These are phyloP conservation scores for Populus trichocarpa DNA, from an alignment of 441 rosid species.

Conservation along the genomic window DNA sequence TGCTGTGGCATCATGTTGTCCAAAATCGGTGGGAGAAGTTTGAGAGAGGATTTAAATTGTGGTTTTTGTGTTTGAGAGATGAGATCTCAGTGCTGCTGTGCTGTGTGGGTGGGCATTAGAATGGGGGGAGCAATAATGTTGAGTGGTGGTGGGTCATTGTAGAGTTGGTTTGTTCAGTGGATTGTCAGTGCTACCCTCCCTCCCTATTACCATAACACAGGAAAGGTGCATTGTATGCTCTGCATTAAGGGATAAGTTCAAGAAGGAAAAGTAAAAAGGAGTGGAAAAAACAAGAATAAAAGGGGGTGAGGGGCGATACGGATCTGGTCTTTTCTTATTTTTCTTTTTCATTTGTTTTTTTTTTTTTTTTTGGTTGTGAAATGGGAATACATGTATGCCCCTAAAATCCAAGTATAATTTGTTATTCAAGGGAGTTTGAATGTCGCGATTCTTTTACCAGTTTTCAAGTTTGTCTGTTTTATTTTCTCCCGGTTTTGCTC, in stretches of 20 bases:
- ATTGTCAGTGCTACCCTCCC: neutral
- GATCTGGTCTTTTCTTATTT: neutral
- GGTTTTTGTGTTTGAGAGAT: neutral
- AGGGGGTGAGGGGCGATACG: neutral
- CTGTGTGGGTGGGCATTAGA: neutral
- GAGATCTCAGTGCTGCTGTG: neutral
- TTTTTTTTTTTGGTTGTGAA: neutral
- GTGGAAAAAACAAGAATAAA: neutral
- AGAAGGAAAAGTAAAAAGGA: neutral
- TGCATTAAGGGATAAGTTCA: neutral
- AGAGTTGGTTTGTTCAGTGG: neutral
- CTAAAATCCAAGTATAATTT: no score
- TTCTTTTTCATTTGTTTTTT: no score
- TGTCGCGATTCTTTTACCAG: neutral
- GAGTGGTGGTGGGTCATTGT: neutral
- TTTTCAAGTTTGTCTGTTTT: no score
- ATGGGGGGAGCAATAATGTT: neutral
- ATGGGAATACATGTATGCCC: neutral
- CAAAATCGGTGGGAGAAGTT: slow-evolving; percentile 38
- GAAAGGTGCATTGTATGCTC: neutral
- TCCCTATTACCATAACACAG: neutral
- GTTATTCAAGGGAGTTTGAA: no score
- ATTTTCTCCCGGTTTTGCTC: neutral
- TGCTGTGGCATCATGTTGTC: slow-evolving; percentile 66
- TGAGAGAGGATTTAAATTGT: slow-evolving; percentile 14